Evolutionary conservation across 768 basidiomycete genomes (phyloP).

Genomic region (Megacollybia marginata): DNA sequence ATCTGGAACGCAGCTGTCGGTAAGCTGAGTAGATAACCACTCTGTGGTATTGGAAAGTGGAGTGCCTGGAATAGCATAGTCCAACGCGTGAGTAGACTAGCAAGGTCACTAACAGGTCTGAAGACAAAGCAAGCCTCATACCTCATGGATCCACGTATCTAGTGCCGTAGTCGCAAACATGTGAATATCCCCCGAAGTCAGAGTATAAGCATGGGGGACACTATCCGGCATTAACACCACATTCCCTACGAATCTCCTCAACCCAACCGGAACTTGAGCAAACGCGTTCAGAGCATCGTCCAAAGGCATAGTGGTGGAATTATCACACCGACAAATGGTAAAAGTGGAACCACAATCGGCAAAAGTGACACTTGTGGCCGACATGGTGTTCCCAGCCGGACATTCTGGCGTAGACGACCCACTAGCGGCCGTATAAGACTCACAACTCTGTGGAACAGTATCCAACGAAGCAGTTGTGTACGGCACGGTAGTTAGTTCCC

Average conservation of each 20-base stretch:
- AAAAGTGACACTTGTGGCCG: conserved; percentile 18
- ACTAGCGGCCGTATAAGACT: not conserved
- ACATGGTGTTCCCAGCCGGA: conserved; percentile 6
- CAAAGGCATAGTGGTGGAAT: conserved; percentile 17
- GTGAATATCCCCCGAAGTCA: conserved; percentile 24
- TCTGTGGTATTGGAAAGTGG: conserved; percentile 11
- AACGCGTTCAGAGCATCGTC: conserved; percentile 18
- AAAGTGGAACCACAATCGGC: conserved; percentile 19
- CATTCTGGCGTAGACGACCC: conserved; percentile 12
- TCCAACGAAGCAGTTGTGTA: conserved; percentile 6
- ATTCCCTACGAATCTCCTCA: conserved; percentile 20
- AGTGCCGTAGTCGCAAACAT: conserved; percentile 19
- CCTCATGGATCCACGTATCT: conserved; percentile 26
- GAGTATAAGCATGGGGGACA: conserved; percentile 19
- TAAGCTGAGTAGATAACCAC: conserved; percentile 14
- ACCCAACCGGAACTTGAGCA: conserved; percentile 22
- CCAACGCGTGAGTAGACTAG: conserved; percentile 24
- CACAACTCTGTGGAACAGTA: conserved; percentile 11
- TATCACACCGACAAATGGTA: conserved; percentile 20
- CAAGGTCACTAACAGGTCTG: not conserved
- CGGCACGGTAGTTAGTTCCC: conserved; percentile 7
- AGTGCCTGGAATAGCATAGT: conserved; percentile 13
- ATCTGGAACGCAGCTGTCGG: conserved; percentile 24
- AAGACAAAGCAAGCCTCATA: conserved; percentile 2
- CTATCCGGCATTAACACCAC: conserved; percentile 13